A percentile compares a stretch with the other conserved stretches of the same genome.
Conservation (phyloP, 805 yeast species). For the Zygotorulaspora florentina region DNA sequence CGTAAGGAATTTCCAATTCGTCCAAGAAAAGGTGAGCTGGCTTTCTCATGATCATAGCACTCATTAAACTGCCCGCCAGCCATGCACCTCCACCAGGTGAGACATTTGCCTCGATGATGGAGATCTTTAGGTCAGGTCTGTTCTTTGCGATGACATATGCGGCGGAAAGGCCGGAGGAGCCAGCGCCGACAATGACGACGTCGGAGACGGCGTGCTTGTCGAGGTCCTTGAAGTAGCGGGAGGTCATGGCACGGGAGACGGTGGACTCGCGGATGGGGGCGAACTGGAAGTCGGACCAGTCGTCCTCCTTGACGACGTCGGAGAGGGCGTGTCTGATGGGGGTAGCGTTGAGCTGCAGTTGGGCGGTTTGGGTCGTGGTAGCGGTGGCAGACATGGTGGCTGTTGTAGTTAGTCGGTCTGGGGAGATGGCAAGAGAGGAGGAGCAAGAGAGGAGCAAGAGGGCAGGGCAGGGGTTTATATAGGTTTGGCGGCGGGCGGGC, state of each 20-base stretch:
- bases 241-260: constrained; percentile 77
- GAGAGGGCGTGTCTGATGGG: constrained; percentile 29
- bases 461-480: too few relatives aligned
- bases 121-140: constrained; percentile 71
- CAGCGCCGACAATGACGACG: constrained; percentile 73
- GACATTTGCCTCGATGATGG: constrained; percentile 69
- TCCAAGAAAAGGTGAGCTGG: constrained; percentile 69
- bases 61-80: constrained; percentile 72
- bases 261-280: constrained; percentile 74
- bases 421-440: too few relatives aligned
- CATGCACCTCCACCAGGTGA: constrained; percentile 79
- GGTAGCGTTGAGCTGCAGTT: constrained; percentile 18
- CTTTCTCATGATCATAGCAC: constrained; percentile 76
- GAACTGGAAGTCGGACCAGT: constrained; percentile 67
- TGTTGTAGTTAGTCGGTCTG: neutral
- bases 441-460: too few relatives aligned
- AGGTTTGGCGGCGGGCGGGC: too few relatives aligned
- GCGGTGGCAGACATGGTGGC: constrained; percentile 11
- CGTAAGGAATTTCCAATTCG: constrained; percentile 60
- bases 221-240: constrained; percentile 65
- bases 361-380: constrained; percentile 18
- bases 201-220: constrained; percentile 74
- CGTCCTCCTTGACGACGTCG: constrained; percentile 35
- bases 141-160: constrained; percentile 70
- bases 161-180: constrained; percentile 71